phyloP scores from a whole-genome alignment of 78 protist genomes.

The Dictyostelium firmibasis region DNA sequence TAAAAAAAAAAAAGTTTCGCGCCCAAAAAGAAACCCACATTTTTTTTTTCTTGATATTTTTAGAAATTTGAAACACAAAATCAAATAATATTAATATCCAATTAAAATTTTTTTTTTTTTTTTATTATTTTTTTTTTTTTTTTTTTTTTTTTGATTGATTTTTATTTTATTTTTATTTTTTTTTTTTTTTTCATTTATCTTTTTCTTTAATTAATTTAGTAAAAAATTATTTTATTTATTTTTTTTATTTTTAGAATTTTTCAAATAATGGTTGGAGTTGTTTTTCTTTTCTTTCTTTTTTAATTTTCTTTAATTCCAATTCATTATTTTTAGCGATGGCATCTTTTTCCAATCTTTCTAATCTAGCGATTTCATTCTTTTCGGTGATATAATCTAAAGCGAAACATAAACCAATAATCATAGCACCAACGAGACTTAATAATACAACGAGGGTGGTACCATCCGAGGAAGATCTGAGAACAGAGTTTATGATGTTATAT shows the following conservation, averaged over 20 bases:
- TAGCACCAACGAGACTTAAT: slow-evolving; percentile 25
- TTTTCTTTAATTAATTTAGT: too few species aligned
- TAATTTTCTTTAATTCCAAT: neutral
- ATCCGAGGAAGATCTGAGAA: slow-evolving; percentile 46
- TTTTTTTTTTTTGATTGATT: neutral
- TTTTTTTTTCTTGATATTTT: neutral
- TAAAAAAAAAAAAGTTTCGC: neutral
- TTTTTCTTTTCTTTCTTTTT: neutral
- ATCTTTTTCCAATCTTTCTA: slow-evolving; percentile 37
- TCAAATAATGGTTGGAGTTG: neutral
- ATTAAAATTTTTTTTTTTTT: too few species aligned
- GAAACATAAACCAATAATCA: slow-evolving; percentile 65
- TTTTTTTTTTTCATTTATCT: too few species aligned
- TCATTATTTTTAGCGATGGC: slow-evolving; percentile 26
- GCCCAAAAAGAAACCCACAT: neutral
- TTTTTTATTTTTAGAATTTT: neutral
- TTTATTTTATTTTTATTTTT: neutral
- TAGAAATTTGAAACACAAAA: neutral
- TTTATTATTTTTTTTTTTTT: neutral
- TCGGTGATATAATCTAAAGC: slow-evolving; percentile 54
- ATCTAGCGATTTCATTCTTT: slow-evolving; percentile 29
- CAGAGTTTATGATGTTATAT: slow-evolving; percentile 30
- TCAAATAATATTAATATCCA: neutral
- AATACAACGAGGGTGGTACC: slow-evolving; percentile 51
- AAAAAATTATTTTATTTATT: neutral